Base-by-base conservation (phyloP, 768 basidiomycete genomes). In the Leccinum imitatum region DNA sequence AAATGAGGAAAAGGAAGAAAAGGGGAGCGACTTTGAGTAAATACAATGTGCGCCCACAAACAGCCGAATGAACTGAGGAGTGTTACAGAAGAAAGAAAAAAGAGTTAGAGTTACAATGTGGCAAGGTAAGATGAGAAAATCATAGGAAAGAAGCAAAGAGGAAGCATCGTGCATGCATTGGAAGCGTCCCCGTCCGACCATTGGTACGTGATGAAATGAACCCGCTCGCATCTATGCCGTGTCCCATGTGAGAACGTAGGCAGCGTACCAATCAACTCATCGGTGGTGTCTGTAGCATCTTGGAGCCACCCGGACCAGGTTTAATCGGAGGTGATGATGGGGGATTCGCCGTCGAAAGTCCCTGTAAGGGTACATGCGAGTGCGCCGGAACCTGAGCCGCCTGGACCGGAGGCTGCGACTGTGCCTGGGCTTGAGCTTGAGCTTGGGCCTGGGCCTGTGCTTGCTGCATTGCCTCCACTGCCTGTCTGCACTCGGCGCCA, bases 401-500 rank as follows among this genome's bases (percentile, higher is more conserved):
- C 54, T 74, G 71, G 17, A 59, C 60, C 35, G 63, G 70, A 4
- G 61, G 61, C 41, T 65, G 69, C 17, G 57, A 62, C 31, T 70
- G 69, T 21, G 65, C 58, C 56, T 56, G 69, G 19, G 27, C 25
- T 57, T 54, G 70, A 6, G 27, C 25, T 57, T 54, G 70, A 6
- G 25, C 60, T 41, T 71, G 70, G 14, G 64, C 67, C 56, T 73
- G 70, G 33, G 64, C 65, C 62, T 70, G 69, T 57, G 70, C 66
- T 67, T 74, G 71, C 58, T 77, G 71, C 63, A 75, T 70, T 50
- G 73, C 73, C 63, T 78, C 77, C 54, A 75, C 73, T 10, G 75
- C 68, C 53, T 72, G 74, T 64, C 88, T 80, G 72, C 90, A 93
- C 37, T 91, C 89, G 59, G 87, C 86, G 63, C 89, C 91, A 64